These are phyloP conservation scores for Aspergillus vadensis DNA, from an alignment of 2,329 filamentous ascomycete species.

Conservation along the genomic window DNA sequence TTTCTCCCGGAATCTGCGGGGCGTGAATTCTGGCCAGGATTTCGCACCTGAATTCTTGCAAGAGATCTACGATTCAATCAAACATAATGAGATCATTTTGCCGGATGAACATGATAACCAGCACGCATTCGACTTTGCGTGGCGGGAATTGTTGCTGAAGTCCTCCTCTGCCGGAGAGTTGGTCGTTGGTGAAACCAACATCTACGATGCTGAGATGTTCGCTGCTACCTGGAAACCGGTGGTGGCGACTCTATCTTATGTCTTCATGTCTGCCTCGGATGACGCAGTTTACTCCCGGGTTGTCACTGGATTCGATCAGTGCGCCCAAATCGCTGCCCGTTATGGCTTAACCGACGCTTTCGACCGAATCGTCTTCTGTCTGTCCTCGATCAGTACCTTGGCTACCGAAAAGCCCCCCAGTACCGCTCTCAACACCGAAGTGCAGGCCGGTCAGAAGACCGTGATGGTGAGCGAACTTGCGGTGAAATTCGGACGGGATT, in stretches of 20 bases:
- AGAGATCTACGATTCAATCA: constrained; percentile 88
- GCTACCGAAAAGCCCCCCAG: constrained; percentile 75
- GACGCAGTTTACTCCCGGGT: constrained; percentile 93
- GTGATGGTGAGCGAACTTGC: constrained; percentile 99
- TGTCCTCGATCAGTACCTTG: constrained; percentile 87
- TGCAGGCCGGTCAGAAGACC: constrained; percentile 85
- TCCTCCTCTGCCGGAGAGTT: constrained; percentile 74
- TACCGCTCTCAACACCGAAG: constrained; percentile 89
- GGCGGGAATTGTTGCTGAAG: constrained; percentile 91
- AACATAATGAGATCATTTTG: constrained; percentile 89
- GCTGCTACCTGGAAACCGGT: constrained; percentile 93
- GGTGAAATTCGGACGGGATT: constrained; percentile 91
- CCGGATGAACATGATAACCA: constrained; percentile 97
- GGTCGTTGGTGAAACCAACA: constrained; percentile 81
- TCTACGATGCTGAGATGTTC: constrained; percentile 98
- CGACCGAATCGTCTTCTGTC: constrained; percentile 87
- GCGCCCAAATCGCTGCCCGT: constrained; percentile 84
- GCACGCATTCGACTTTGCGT: constrained; percentile 94
- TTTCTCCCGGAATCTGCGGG: constrained; percentile 86
- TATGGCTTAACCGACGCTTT: constrained; percentile 83
- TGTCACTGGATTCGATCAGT: constrained; percentile 93
- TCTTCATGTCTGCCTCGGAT: constrained; percentile 98
- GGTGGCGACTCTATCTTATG: constrained; percentile 90
- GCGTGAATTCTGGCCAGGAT: constrained; percentile 82
- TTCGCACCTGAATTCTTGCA: constrained; percentile 82